Conservation (phyloP, 345 rosid genomes). For the Excoecaria cochinchinensis region DNA sequence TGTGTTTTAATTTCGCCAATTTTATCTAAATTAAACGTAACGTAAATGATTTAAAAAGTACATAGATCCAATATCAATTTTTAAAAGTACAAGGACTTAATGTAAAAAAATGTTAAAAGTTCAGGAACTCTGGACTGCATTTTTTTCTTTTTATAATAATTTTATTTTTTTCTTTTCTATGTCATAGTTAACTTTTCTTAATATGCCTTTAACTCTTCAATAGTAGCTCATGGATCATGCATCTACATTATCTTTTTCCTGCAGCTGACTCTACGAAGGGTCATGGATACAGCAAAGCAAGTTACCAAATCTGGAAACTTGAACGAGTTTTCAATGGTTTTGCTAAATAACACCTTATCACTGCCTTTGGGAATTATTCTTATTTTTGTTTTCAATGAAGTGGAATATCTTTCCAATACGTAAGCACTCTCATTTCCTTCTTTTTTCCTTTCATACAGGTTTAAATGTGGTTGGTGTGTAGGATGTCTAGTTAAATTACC, state of each 20-base stretch:
- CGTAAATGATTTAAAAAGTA: no score
- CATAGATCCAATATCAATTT: no score
- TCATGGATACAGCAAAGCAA: conserved; percentile 98
- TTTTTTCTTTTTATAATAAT: no score
- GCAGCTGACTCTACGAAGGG: conserved; percentile 88
- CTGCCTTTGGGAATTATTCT: conserved; percentile 83
- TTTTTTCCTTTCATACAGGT: not conserved
- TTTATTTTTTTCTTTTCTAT: not conserved
- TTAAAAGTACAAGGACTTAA: no score
- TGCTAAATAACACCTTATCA: conserved; percentile 90
- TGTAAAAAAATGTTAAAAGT: no score
- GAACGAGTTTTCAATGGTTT: conserved; percentile 96
- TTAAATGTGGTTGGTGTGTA: not conserved
- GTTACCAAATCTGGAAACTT: conserved; percentile 83
- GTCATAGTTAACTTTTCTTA: not conserved
- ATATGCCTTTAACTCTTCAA: conserved; percentile 6
- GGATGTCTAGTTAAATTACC: not conserved
- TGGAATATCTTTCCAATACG: conserved; percentile 74
- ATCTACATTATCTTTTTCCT: conserved; percentile 25
- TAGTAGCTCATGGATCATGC: conserved; percentile 15
- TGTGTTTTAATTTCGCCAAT: no score
- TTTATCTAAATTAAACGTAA: no score
- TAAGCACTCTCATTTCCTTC: conserved; percentile 36
- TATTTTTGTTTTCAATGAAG: conserved; percentile 73
- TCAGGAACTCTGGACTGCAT: no score